Evolutionary conservation across 495 filamentous ascomycete species (phyloP), one percentile per base, ranked within the genome.

Genomic region (Penicillium maclennaniae): DNA sequence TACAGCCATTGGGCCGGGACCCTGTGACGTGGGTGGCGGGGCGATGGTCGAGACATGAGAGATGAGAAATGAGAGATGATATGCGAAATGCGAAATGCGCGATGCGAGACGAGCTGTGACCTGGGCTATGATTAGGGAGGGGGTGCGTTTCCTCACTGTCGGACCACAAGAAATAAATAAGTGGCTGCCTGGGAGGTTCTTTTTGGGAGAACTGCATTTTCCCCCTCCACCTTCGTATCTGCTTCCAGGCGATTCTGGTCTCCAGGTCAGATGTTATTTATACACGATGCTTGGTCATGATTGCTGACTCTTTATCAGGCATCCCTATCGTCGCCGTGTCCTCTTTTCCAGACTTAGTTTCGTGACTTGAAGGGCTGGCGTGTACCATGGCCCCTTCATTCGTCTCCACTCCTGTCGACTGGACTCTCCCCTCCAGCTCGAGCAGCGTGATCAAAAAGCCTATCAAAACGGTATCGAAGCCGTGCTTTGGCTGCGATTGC

Each of bases 401-500:
- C 38, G 36, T 55, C 38, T 58, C 61, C 17, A 50, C 59, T 5
- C 61, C 68, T 8, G 25, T 63, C 43, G 62, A 72, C 58, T 66
- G 45, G 34, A 68, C 55, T 7, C 65, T 74, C 17, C 68, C 69
- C n/a, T 63, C 67, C 23, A 68, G 63, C 56, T 65, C 71, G 10
- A 64, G 61, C 2, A 57, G 68, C 20, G 70, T 70, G 2, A 62
- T 76, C 49, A 70, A 60, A 41, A 70, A 70, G 34, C 71, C 71
- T 8, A 73, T 76, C 58, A 74, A 76, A 56, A 50, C 59, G 1
- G 69, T 76, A 7, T 65, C 69, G 17, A 76, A 76, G 51, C 73
- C 71, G 2, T 76, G 73, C 41, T 76, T 76, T 46, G 73, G 71
- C 5, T 76, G 73, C 38, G 73, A 73, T 44, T 76, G 73, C 34